Evolutionary conservation across 345 rosid genomes (phyloP), one percentile per base, ranked within the genome.

Genomic region (Isatis tinctoria): DNA sequence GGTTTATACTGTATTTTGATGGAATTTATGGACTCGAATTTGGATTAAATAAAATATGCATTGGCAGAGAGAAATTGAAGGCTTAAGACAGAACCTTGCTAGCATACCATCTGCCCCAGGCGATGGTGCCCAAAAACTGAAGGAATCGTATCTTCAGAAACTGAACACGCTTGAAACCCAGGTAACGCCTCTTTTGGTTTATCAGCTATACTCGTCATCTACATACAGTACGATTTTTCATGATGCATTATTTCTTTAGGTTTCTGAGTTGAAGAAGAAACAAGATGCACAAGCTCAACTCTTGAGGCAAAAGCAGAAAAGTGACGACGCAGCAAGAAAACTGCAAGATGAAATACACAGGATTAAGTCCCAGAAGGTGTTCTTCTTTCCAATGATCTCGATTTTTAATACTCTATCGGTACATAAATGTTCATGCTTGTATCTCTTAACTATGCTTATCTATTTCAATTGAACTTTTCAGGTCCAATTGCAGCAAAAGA

Each of bases 221-320:
- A 61, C 65, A 54, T 51, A 22, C 32, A 12, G 58, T 36, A 51
- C 30, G 20, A 6, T 60, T 45, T 60, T 41, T 43, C 59, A 17
- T 33, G 35, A 73, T 37, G 57, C 51, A 33, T 52, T 17, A 60
- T 65, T 32, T 71, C 62, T 72, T 32, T 73, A 94, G 99, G 97
- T 95, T 79, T 79, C 88, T 26, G 92, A 82, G 65, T 74, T 95
- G 84, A 95, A 90, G 83, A 94, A 90, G 84, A 94, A 90, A 83
- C 99, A 94, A 83, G 99, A 94, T 75, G 90, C 97, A 69, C 99
- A 94, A 83, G 85, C 97, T 67, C 97, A 92, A 78, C 80, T 90
- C 47, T 84, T 94, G 85, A 88, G 93, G 72, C 97, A 94, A 82
- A 95, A 92, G 79, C 99, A 95, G 75, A 95, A 90, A 78, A 92